These are phyloP conservation scores for Amphicarpaea edgeworthii DNA, from an alignment of 306 rosid species.

Conservation along the genomic window DNA sequence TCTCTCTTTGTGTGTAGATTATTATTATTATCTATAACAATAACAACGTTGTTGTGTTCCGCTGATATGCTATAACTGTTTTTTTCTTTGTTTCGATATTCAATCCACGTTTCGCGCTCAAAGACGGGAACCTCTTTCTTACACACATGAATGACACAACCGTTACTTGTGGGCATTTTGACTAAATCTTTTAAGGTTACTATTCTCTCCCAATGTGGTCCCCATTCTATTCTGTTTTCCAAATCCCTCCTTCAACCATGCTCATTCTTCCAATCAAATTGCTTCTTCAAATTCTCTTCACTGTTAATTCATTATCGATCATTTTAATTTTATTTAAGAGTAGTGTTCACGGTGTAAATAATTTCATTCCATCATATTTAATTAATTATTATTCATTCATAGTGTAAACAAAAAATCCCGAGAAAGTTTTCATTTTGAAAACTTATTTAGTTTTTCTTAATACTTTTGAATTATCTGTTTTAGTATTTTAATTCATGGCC, in stretches of 20 bases:
- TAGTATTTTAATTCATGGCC: too few species aligned
- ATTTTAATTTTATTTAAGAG: too few species aligned
- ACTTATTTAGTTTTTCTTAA: too few species aligned
- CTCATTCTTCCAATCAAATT: slow-evolving; percentile 30
- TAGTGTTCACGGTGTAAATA: too few species aligned
- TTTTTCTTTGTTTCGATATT: slow-evolving; percentile 42
- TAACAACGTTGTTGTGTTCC: slow-evolving; percentile 16
- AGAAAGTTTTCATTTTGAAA: too few species aligned
- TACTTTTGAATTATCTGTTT: too few species aligned
- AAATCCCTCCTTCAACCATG: slow-evolving; percentile 42
- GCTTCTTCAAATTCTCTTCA: too few species aligned
- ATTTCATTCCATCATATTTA: too few species aligned
- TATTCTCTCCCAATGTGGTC: slow-evolving; percentile 18
- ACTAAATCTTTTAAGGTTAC: slow-evolving; percentile 57
- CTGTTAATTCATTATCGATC: too few species aligned
- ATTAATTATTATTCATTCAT: too few species aligned
- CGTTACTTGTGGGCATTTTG: slow-evolving; percentile 31
- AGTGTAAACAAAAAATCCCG: too few species aligned
- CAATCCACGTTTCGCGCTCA: slow-evolving; percentile 67
- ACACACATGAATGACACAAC: slow-evolving; percentile 6
- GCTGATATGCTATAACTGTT: slow-evolving; percentile 52
- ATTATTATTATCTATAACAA: too few species aligned
- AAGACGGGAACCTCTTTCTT: slow-evolving; percentile 43
- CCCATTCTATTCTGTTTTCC: background rate
- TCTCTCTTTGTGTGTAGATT: background rate